These are phyloP conservation scores for Coemansia sp. DNA, from an alignment of 192 early-diverging fungal genomes.

Conservation along the genomic window DNA sequence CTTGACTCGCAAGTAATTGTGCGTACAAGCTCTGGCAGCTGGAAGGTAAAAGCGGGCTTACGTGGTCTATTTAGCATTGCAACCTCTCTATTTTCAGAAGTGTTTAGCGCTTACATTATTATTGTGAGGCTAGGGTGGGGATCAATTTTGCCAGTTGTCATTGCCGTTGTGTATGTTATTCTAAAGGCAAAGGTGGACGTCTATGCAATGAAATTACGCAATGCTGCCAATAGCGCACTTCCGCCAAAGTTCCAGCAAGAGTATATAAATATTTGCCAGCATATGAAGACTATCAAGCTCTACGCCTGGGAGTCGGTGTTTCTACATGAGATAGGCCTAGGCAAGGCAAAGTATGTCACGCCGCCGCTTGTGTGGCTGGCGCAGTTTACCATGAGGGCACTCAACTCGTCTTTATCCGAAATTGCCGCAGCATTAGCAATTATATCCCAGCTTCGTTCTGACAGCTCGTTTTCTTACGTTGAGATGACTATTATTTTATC, in stretches of 20 bases:
- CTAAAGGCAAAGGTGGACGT: background rate
- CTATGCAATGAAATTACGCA: background rate
- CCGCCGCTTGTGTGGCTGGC: slow-evolving; percentile 6
- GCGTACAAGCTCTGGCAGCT: background rate
- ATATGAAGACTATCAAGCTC: slow-evolving; percentile 69
- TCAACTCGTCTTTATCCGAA: slow-evolving; percentile 40
- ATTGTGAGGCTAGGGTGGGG: slow-evolving; percentile 19
- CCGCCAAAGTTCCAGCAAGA: slow-evolving; percentile 13
- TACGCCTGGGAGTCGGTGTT: slow-evolving; percentile 63
- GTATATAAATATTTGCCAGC: slow-evolving; percentile 21
- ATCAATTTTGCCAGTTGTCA: slow-evolving; percentile 19
- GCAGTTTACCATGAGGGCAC: slow-evolving; percentile 3
- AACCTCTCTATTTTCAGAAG: background rate
- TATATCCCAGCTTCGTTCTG: slow-evolving; percentile 51
- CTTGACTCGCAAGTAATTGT: slow-evolving; percentile 3
- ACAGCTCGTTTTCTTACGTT: slow-evolving; percentile 22
- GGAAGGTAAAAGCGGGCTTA: background rate
- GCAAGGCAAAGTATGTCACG: background rate
- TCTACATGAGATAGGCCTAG: slow-evolving; percentile 20
- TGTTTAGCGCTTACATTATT: slow-evolving; percentile 24
- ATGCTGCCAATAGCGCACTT: background rate
- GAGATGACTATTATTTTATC: slow-evolving; percentile 22
- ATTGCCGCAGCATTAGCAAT: slow-evolving; percentile 62
- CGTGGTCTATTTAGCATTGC: background rate
- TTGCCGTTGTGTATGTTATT: slow-evolving; percentile 4